Evolutionary conservation across 352 stramenopile species (phyloP).

Genomic region (Phytophthora multivora): DNA sequence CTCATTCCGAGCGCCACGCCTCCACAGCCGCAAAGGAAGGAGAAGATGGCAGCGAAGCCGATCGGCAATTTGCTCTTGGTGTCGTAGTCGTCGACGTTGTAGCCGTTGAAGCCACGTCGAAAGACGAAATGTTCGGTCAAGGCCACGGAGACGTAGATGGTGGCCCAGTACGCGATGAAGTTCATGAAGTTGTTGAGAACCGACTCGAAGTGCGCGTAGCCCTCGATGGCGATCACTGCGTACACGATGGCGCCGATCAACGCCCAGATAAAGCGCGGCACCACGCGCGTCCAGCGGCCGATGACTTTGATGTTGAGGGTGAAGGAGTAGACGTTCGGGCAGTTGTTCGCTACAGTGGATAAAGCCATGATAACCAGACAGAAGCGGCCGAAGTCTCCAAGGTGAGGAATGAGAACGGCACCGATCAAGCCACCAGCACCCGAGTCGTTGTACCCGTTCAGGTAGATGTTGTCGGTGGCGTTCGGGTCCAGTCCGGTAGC

Average conservation of each 20-base stretch:
- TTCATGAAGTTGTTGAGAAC: constrained; percentile 61
- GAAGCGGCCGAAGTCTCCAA: constrained; percentile 45
- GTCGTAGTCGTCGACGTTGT: constrained; percentile 45
- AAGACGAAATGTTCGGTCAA: constrained; percentile 47
- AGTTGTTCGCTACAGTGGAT: constrained; percentile 53
- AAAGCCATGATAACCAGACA: constrained; percentile 50
- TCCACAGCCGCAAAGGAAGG: constrained; percentile 31
- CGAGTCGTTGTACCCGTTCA: constrained; percentile 42
- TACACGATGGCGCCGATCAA: constrained; percentile 42
- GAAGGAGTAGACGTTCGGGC: constrained; percentile 51
- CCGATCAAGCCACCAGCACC: constrained; percentile 38
- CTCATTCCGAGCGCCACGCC: constrained; percentile 46
- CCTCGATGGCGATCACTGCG: constrained; percentile 36
- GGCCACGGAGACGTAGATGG: constrained; percentile 36
- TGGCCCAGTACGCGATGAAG: constrained; percentile 51
- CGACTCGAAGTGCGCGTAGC: constrained; percentile 42
- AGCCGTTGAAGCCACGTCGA: constrained; percentile 37
- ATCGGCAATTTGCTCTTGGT: constrained; percentile 37
- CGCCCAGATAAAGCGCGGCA: constrained; percentile 41
- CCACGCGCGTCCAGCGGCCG: constrained; percentile 30
- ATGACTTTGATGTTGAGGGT: constrained; percentile 52
- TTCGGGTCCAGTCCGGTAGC: constrained; percentile 31
- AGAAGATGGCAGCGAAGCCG: constrained; percentile 43
- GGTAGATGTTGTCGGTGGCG: constrained; percentile 27
- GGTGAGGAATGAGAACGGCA: constrained; percentile 35